Percentiles rank a stretch among this genome's conserved stretches.
Evolutionary conservation across 2,329 filamentous ascomycete species (phyloP).

Genomic region (Diaporthe sp.): DNA sequence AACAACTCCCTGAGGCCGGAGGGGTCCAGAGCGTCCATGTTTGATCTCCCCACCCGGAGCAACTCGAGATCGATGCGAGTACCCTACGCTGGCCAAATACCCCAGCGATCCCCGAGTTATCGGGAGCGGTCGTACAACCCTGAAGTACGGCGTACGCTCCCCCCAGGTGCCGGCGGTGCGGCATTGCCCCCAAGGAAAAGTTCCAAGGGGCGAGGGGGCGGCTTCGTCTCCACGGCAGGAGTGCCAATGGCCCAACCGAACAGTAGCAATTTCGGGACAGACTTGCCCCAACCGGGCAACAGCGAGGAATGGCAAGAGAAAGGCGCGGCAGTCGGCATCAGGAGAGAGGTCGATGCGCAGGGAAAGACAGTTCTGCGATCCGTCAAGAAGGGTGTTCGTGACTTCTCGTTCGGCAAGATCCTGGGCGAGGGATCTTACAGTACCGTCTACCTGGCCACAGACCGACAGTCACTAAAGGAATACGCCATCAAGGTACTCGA

Average conservation of each 20-base stretch:
- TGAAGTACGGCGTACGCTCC: constrained; percentile 63
- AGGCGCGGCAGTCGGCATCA: constrained; percentile 87
- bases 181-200: constrained; percentile 81
- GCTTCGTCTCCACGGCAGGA: constrained; percentile 61
- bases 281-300: constrained; percentile 65
- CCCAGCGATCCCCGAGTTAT: constrained; percentile 78
- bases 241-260: constrained; percentile 56
- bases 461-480: constrained; percentile 93
- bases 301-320: constrained; percentile 97
- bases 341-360: constrained; percentile 86
- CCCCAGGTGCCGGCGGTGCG: constrained; percentile 58
- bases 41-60: constrained; percentile 68
- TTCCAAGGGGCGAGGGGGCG: constrained; percentile 78
- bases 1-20: constrained; percentile 65
- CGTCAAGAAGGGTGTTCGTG: constrained; percentile 96
- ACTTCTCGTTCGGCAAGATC: constrained; percentile 93
- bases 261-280: constrained; percentile 52
- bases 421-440: constrained; percentile 98
- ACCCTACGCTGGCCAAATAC: constrained; percentile 65
- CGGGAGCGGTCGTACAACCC: constrained; percentile 77
- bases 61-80: constrained; percentile 73
- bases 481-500: constrained; percentile 99
- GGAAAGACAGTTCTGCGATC: constrained; percentile 86
- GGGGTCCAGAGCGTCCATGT: constrained; percentile 69
- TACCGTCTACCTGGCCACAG: constrained; percentile 92